Conservation (phyloP, 2,329 filamentous ascomycete genomes). For the Fusarium aywerte region DNA sequence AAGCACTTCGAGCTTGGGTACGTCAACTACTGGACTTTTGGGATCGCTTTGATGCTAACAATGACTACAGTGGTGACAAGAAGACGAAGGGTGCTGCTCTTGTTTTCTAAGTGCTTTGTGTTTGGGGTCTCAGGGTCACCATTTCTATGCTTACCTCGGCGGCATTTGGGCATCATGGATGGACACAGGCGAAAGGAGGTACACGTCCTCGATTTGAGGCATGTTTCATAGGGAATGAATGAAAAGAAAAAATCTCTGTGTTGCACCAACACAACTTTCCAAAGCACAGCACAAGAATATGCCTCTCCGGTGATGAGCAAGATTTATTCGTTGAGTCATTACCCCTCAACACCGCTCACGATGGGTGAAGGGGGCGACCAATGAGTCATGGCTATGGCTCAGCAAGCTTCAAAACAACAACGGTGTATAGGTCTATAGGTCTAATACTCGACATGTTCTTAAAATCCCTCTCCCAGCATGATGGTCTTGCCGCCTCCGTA, state of each 20-base stretch:
- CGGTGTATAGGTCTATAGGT: constrained; percentile 26
- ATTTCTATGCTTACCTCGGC: constrained; percentile 58
- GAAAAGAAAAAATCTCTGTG: constrained; percentile 49
- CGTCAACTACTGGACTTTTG: constrained; percentile 52
- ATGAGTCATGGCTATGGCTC: constrained; percentile 7
- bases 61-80: constrained; percentile 90
- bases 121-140: constrained; percentile 52
- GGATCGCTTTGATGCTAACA: constrained; percentile 54
- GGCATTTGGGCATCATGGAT: constrained; percentile 61
- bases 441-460: constrained; percentile 36
- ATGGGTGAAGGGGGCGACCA: not conserved
- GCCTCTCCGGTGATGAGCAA: constrained; percentile 7
- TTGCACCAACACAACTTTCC: constrained; percentile 36
- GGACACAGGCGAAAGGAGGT: constrained; percentile 62
- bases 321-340: constrained; percentile 9
- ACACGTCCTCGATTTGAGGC: constrained; percentile 57
- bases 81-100: constrained; percentile 99
- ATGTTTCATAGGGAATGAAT: constrained; percentile 59
- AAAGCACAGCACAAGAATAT: constrained; percentile 14
- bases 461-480: constrained; percentile 70
- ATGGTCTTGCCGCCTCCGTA: constrained; percentile 85
- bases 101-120: constrained; percentile 87
- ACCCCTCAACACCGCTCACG: constrained; percentile 12
- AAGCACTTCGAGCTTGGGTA: constrained; percentile 99
- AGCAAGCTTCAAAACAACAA: constrained; percentile 16